phyloP scores from a whole-genome alignment of 2,329 filamentous ascomycete genomes.

The Beauveria brongniartii region DNA sequence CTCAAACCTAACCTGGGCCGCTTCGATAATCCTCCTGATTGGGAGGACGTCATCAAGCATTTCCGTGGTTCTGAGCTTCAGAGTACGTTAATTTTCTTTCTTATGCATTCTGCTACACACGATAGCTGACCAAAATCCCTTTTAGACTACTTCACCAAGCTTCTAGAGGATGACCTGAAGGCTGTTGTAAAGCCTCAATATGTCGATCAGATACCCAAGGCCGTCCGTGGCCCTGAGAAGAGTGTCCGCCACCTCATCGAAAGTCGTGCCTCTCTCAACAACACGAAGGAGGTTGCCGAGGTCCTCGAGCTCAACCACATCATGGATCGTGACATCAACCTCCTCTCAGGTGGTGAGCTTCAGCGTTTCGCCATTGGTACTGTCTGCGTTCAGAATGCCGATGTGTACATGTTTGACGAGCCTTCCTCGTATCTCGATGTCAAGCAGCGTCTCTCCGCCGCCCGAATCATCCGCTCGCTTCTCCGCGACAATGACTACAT shows the following conservation, averaged over 20 bases:
- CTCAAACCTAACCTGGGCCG: slow-evolving; percentile 95
- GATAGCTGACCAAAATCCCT: slow-evolving; percentile 10
- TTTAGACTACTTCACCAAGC: slow-evolving; percentile 91
- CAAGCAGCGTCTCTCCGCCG: slow-evolving; percentile 93
- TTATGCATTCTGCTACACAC: neutral
- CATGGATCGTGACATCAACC: slow-evolving; percentile 80
- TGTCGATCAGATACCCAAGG: slow-evolving; percentile 94
- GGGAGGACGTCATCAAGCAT: slow-evolving; percentile 98
- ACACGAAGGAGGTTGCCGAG: slow-evolving; percentile 74
- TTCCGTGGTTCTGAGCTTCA: slow-evolving; percentile 97
- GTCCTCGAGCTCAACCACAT: slow-evolving; percentile 83
- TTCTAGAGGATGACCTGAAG: slow-evolving; percentile 93
- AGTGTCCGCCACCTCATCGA: slow-evolving; percentile 72
- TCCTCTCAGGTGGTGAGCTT: slow-evolving; percentile 93
- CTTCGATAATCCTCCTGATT: slow-evolving; percentile 94
- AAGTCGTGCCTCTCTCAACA: slow-evolving; percentile 66
- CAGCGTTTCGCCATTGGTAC: slow-evolving; percentile 96
- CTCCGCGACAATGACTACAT: slow-evolving; percentile 87
- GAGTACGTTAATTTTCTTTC: slow-evolving; percentile 49
- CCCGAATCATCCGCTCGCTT: slow-evolving; percentile 84
- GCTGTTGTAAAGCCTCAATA: slow-evolving; percentile 99
- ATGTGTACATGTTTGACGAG: slow-evolving; percentile 99
- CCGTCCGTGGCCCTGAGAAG: slow-evolving; percentile 75
- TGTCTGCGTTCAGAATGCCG: slow-evolving; percentile 90
- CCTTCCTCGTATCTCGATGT: slow-evolving; percentile 98